These are phyloP conservation scores for Castanea crenata DNA, from an alignment of 306 rosid species.

Conservation along the genomic window DNA sequence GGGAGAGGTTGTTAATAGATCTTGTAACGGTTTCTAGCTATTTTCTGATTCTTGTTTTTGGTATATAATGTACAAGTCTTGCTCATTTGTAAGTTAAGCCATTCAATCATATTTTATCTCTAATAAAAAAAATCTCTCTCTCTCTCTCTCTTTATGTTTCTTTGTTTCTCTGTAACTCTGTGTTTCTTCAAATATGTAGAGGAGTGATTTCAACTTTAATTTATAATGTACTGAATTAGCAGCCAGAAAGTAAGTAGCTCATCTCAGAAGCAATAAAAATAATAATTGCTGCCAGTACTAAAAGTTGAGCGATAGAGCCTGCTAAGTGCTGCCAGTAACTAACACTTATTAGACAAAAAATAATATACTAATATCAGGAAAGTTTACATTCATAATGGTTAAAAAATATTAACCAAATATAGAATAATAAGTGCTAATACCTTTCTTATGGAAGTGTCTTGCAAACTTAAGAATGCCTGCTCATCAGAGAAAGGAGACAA, in stretches of 20 bases:
- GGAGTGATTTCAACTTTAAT: background rate
- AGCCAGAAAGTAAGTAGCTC: background rate
- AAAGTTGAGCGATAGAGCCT: background rate
- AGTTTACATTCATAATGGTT: background rate
- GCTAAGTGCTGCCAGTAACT: background rate
- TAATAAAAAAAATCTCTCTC: no score
- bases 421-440: slow-evolving; percentile 34
- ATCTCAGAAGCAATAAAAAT: background rate
- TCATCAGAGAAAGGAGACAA: slow-evolving; percentile 75
- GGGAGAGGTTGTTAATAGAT: no score
- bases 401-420: background rate
- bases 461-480: slow-evolving; percentile 58
- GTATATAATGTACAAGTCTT: no score
- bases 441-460: slow-evolving; percentile 62
- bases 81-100: no score
- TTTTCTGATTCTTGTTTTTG: no score
- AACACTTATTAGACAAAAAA: background rate
- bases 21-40: no score
- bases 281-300: background rate
- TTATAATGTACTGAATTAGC: background rate
- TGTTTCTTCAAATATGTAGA: background rate
- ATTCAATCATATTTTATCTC: no score
- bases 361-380: background rate
- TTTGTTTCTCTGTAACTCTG: no score
- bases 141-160: no score